These are phyloP conservation scores for Corynespora cassiicola DNA, from an alignment of 2,329 filamentous ascomycete genomes.

Conservation along the genomic window DNA sequence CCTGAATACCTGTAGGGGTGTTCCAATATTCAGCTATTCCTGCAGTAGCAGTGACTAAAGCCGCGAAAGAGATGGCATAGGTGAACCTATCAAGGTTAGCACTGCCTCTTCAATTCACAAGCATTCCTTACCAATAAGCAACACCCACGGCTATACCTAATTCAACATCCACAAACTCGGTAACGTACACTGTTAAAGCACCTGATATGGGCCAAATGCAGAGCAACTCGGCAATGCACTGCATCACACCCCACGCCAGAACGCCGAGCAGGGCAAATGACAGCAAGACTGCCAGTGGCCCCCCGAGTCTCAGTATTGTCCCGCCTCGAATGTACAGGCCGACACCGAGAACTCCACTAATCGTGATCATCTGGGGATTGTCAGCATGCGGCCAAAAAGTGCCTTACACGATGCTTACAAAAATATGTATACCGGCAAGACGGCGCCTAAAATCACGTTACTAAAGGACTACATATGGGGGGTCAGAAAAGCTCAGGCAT, in stretches of 20 bases:
- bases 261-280: constrained; percentile 8
- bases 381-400: neutral
- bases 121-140: constrained; percentile 37
- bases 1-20: constrained; percentile 7
- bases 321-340: constrained; percentile 9
- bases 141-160: constrained; percentile 41
- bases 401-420: too few relatives aligned
- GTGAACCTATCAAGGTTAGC: constrained; percentile 6
- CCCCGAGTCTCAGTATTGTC: constrained; percentile 10
- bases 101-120: neutral
- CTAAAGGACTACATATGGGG: neutral
- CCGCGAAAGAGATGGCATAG: constrained; percentile 8
- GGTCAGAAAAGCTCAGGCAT: neutral
- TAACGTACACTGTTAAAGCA: constrained; percentile 38
- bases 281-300: constrained; percentile 8
- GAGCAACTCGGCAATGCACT: constrained; percentile 13
- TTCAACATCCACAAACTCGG: constrained; percentile 41
- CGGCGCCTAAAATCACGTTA: constrained; percentile 4
- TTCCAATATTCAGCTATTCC: constrained; percentile 10
- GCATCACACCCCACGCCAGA: constrained; percentile 11
- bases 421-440: constrained; percentile 10
- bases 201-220: constrained; percentile 32
- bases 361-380: constrained; percentile 12
- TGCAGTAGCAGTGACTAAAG: constrained; percentile 9
- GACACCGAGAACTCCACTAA: constrained; percentile 9